Evolutionary conservation across 2,329 filamentous ascomycete species (phyloP).

Genomic region (Botrytis pseudocinerea): DNA sequence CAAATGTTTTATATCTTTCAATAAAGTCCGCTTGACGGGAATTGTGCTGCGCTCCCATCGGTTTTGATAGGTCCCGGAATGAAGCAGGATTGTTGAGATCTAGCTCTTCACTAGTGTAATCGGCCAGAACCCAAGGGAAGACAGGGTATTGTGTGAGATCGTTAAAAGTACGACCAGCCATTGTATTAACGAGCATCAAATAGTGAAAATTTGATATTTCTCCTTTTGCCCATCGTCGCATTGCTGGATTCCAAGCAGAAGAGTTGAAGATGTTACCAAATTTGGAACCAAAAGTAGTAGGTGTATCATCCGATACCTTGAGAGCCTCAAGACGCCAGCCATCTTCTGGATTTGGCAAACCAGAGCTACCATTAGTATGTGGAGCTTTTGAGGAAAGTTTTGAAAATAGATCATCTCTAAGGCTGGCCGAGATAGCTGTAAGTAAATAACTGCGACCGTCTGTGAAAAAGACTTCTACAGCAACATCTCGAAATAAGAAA

Average conservation of each 20-base stretch:
- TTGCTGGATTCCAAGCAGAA: slow-evolving; percentile 77
- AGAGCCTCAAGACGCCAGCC: slow-evolving; percentile 89
- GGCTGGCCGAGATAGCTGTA: slow-evolving; percentile 72
- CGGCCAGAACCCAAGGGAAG: slow-evolving; percentile 94
- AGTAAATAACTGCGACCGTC: slow-evolving; percentile 94
- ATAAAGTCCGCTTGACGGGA: slow-evolving; percentile 76
- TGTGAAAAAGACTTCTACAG: slow-evolving; percentile 95
- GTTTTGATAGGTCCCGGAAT: slow-evolving; percentile 90
- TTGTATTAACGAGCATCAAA: slow-evolving; percentile 96
- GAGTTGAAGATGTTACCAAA: slow-evolving; percentile 92
- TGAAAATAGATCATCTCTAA: slow-evolving; percentile 77
- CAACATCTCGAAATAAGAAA: slow-evolving; percentile 93
- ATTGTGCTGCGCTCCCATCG: slow-evolving; percentile 88
- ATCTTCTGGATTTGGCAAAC: slow-evolving; percentile 77
- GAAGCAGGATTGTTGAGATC: slow-evolving; percentile 80
- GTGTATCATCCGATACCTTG: slow-evolving; percentile 61
- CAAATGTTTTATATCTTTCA: slow-evolving; percentile 82
- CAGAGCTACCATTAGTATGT: slow-evolving; percentile 70
- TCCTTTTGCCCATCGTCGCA: slow-evolving; percentile 85
- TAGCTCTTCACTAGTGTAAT: slow-evolving; percentile 92
- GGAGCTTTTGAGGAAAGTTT: slow-evolving; percentile 78
- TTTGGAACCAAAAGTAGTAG: slow-evolving; percentile 73
- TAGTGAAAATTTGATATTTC: slow-evolving; percentile 99
- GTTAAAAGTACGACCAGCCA: slow-evolving; percentile 96
- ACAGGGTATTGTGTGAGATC: slow-evolving; percentile 97